Conservation (phyloP, 176 grass and related monocot genomes). For the Luzula sylvatica region DNA sequence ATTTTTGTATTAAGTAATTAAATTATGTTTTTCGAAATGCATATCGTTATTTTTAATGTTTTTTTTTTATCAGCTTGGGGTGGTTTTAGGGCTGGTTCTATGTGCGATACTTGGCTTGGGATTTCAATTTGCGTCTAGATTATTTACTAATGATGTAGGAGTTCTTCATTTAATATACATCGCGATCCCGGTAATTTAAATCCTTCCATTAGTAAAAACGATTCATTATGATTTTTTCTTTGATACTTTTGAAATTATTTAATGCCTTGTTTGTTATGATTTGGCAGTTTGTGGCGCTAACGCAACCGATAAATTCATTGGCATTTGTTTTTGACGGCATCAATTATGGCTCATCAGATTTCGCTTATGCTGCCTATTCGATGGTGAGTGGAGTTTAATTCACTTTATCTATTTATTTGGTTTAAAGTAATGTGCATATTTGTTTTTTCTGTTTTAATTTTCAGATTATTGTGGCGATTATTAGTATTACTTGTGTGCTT, state of each 20-base stretch:
- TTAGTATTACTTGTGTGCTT: conserved; percentile 60
- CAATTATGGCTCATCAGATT: conserved; percentile 92
- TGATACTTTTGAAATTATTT: not conserved
- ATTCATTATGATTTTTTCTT: not conserved
- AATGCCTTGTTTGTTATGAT: conserved; percentile 1
- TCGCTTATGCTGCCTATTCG: conserved; percentile 81
- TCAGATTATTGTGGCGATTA: conserved; percentile 70
- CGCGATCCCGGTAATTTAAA: conserved; percentile 62
- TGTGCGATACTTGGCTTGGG: conserved; percentile 53
- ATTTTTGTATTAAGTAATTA: no score
- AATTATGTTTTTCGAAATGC: no score
- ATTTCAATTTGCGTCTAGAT: conserved; percentile 65
- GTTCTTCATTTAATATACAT: conserved; percentile 68
- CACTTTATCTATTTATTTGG: not conserved
- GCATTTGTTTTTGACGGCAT: conserved; percentile 99
- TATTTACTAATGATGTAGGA: conserved; percentile 65
- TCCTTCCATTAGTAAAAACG: not conserved
- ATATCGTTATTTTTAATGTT: no score
- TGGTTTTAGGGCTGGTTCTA: conserved; percentile 59
- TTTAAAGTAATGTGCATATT: not conserved
- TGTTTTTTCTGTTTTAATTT: conserved; percentile 7
- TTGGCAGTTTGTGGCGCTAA: conserved; percentile 76
- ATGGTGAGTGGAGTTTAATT: conserved; percentile 39
- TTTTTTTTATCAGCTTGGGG: conserved; percentile 45
- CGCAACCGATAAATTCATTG: conserved; percentile 73